Base-by-base conservation (phyloP, 495 filamentous ascomycete species). In the Oidiodendron maius region DNA sequence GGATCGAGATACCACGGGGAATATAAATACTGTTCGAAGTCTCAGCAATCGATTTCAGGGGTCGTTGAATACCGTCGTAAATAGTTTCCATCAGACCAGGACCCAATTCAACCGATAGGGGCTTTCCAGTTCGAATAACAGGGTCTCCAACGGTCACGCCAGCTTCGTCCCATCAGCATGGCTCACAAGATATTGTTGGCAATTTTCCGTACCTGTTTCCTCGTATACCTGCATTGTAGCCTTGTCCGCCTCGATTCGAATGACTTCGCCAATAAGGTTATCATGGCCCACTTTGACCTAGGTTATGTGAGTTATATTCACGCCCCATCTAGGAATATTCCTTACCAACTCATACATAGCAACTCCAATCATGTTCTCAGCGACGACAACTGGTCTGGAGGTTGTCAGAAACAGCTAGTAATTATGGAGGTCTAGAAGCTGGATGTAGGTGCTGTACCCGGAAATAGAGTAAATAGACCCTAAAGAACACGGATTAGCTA, bases 171-270 rank as follows among this genome's bases (percentile, higher is more conserved):
- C 23, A 45, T 56, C 28, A 56, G 46, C 50, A 53, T n/a, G 13
- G 3, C 24, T 17, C 18, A 42, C 22, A 15, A 48, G 24, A 12
- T 46, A 36, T 17, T 44, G 30, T 28, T n/a, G 30, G 51, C 25
- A 41, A 48, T 44, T 18, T 17, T 20, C 50, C 71, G 47, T 80
- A 94, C 90, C 89, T 59, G 93, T 98, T 70, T 98, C 93, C 61
- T 98, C 93, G 71, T 98, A 98, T 50, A 98, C 93, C 71, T 98
- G 94, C 52, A 98, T 91, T 5, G 90, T 96, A 51, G 88, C 89
- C 70, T 90, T 94, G 64, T 97, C 94, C 56, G 76, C 85, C 54
- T 88, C 91, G 63, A 99, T 91, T 60, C 94, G 83, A 78, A 99
- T 99, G 67, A 99, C 91, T 70, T 99, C 93, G 56, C 93, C 93